A percentile compares a stretch with the other conserved stretches of the same genome.
These are phyloP conservation scores for Pythium vanterpoolii DNA, from an alignment of 352 stramenopile species.

Conservation along the genomic window DNA sequence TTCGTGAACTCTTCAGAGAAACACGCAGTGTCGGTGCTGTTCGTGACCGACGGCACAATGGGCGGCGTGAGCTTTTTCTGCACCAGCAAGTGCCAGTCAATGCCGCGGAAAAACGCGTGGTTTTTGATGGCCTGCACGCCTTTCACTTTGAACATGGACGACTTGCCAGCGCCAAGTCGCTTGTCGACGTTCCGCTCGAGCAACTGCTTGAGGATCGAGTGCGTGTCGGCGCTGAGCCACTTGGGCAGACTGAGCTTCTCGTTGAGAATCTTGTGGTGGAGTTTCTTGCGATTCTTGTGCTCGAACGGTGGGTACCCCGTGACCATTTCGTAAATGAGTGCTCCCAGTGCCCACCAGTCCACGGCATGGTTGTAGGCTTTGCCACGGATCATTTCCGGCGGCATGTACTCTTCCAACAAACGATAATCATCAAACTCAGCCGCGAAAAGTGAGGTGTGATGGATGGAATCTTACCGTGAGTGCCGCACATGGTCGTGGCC, in stretches of 20 bases:
- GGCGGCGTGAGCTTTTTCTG: conserved; percentile 89
- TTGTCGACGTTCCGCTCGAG: conserved; percentile 96
- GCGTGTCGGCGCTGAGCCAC: conserved; percentile 81
- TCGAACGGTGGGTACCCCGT: conserved; percentile 78
- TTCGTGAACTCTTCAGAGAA: conserved; percentile 93
- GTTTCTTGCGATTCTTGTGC: conserved; percentile 85
- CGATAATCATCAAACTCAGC: background rate
- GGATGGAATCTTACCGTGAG: conserved; percentile 40
- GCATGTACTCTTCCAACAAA: conserved; percentile 70
- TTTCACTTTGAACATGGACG: conserved; percentile 98
- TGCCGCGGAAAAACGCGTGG: conserved; percentile 91
- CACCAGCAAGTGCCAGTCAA: conserved; percentile 94
- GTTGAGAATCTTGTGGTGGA: conserved; percentile 86
- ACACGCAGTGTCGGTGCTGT: conserved; percentile 89
- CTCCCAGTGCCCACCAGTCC: conserved; percentile 84
- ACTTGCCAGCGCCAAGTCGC: conserved; percentile 91
- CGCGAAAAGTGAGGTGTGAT: background rate
- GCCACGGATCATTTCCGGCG: conserved; percentile 81
- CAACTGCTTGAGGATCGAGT: conserved; percentile 95
- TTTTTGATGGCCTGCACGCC: conserved; percentile 96
- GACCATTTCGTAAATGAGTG: conserved; percentile 87
- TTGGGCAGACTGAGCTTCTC: conserved; percentile 80
- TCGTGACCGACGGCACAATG: conserved; percentile 85
- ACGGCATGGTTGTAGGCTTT: conserved; percentile 84
- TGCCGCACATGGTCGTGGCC: conserved; percentile 81